Evolutionary conservation across 495 filamentous ascomycete genomes (phyloP).

Genomic region (Talaromyces adpressus): DNA sequence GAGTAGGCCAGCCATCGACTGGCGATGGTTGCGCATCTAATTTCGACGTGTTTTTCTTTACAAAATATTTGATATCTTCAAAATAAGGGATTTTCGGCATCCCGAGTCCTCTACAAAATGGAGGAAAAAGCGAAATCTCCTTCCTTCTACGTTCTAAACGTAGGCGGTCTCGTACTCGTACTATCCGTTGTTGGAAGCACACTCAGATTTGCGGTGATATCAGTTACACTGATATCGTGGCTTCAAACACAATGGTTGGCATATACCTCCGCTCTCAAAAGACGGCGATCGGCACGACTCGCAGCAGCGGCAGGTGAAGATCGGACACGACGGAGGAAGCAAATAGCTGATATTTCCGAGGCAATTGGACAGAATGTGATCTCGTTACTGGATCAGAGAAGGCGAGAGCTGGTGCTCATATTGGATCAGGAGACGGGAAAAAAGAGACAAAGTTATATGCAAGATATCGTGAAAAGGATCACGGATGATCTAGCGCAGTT

Average conservation of each 20-base stretch:
- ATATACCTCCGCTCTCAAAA: neutral
- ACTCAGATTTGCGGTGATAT: slow-evolving; percentile 4
- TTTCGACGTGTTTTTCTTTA: neutral
- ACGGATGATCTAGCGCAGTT: neutral
- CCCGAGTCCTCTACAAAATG: slow-evolving; percentile 1
- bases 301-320: neutral
- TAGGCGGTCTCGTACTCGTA: neutral
- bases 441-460: neutral
- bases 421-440: neutral
- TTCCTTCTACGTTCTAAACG: slow-evolving; percentile 1
- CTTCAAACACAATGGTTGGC: slow-evolving; percentile 8
- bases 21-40: neutral
- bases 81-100: neutral
- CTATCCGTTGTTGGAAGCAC: slow-evolving; percentile 7
- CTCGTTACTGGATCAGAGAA: slow-evolving; percentile 5
- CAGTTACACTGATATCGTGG: slow-evolving; percentile 3
- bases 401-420: neutral
- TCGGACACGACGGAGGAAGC: neutral
- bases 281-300: slow-evolving; percentile 3
- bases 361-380: slow-evolving; percentile 5
- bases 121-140: neutral
- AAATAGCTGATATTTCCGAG: slow-evolving; percentile 4
- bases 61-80: neutral
- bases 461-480: slow-evolving; percentile 1
- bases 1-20: neutral